These are phyloP conservation scores for Sugiyamaella smithiae DNA, from an alignment of 805 yeast genomes.

Conservation along the genomic window DNA sequence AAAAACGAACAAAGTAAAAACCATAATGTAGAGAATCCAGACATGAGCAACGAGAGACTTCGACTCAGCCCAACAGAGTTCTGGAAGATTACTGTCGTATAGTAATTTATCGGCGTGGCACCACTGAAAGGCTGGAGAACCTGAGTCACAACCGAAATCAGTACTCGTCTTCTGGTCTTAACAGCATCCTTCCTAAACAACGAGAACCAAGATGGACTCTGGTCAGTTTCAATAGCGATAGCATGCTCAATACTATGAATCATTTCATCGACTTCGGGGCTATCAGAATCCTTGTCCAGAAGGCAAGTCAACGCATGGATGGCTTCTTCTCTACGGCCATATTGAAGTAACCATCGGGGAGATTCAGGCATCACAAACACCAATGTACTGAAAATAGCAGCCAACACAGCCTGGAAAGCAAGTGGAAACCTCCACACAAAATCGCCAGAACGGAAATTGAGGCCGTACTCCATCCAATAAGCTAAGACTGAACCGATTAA, in stretches of 20 bases:
- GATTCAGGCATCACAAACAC: slow-evolving; percentile 69
- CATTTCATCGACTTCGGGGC: slow-evolving; percentile 14
- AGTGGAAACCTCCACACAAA: slow-evolving; percentile 36
- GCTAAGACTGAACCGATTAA: slow-evolving; percentile 33
- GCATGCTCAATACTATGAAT: slow-evolving; percentile 23
- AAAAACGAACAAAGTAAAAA: slow-evolving; percentile 48
- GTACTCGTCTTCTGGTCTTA: slow-evolving; percentile 47
- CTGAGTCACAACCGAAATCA: slow-evolving; percentile 37
- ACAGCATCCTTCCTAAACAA: slow-evolving; percentile 43
- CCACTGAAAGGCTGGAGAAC: slow-evolving; percentile 84
- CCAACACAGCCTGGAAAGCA: slow-evolving; percentile 30
- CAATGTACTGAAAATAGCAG: slow-evolving; percentile 42
- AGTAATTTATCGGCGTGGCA: slow-evolving; percentile 53
- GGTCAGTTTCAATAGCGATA: slow-evolving; percentile 19
- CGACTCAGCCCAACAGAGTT: slow-evolving; percentile 17
- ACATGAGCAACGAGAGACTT: slow-evolving; percentile 6
- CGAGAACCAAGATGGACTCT: slow-evolving; percentile 20
- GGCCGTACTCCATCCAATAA: slow-evolving; percentile 43
- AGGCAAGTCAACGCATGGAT: slow-evolving; percentile 18
- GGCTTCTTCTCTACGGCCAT: slow-evolving; percentile 66
- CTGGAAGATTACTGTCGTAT: slow-evolving; percentile 16
- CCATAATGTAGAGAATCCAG: slow-evolving; percentile 7
- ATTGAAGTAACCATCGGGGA: slow-evolving; percentile 73
- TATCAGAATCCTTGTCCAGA: slow-evolving; percentile 11
- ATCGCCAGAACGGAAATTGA: slow-evolving; percentile 48